Conservation (phyloP, 2,329 filamentous ascomycete species). For the Didymellaceae sp. region DNA sequence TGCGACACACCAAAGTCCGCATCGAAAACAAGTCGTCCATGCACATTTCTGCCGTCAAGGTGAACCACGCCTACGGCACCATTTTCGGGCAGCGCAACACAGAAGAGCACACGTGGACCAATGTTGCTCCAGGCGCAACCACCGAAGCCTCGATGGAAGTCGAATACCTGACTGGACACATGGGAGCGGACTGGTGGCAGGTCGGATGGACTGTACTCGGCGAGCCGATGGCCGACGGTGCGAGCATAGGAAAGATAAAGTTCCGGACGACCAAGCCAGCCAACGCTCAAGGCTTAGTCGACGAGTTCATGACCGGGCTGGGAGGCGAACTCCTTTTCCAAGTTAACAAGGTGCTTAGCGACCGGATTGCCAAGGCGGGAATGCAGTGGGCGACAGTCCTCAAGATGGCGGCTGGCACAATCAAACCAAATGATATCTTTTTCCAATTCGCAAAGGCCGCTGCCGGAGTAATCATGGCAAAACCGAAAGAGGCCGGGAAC, state of each 20-base stretch:
- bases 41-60: neutral
- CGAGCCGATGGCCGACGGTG: neutral
- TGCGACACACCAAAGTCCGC: neutral
- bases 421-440: neutral
- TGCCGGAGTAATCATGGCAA: neutral
- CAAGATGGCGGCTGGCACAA: neutral
- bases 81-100: neutral
- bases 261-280: neutral
- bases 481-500: neutral
- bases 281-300: neutral
- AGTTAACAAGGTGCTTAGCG: neutral
- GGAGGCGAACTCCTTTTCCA: neutral
- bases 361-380: neutral
- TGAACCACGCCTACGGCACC: conserved; percentile 1
- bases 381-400: neutral
- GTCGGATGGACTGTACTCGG: neutral
- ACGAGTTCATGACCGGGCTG: conserved; percentile 1
- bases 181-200: neutral
- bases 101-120: conserved; percentile 1
- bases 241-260: conserved; percentile 1
- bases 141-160: conserved; percentile 1
- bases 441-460: neutral
- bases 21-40: conserved; percentile 1
- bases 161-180: neutral
- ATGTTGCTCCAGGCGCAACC: neutral